Evolutionary conservation across 345 rosid genomes (phyloP), one percentile per base, ranked within the genome.

Genomic region (Carallia pectinifolia): DNA sequence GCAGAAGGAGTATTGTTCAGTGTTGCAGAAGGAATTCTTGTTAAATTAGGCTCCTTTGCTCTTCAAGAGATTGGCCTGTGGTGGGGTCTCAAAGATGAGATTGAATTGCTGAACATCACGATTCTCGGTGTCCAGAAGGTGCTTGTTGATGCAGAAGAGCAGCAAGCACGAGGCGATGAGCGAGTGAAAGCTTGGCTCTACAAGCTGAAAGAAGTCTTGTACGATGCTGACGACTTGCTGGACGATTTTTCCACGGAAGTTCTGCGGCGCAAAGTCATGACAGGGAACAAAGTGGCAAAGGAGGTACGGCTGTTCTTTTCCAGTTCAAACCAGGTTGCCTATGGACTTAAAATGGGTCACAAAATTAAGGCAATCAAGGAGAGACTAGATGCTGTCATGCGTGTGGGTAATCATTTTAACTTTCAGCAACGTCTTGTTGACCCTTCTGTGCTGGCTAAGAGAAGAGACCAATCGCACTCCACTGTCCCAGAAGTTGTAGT

Each of bases 201-300:
- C 3, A 40, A 9, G 47, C 47, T 40, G 47, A 40, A 40, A 40
- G 47, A 40, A 40, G 47, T 40, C 47, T 0, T 40, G 23, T 61
- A 73, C 12, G 81, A 80, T 33, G 79, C 73, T 2, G 79, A 83
- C 3, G 84, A 80, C 62, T 47, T 80, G 75, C 66, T 76, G 2
- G 81, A 80, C 52, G 82, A 80, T 31, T 58, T 80, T 48, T 64
- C 74, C 0, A 71, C 73, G 0, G 72, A 74, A 50, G 67, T 34
- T 18, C 6, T 33, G 19, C 53, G 33, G 55, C 68, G 7, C 4
- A 64, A 53, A 6, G 1, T 39, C 37, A 60, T 69, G 62, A 18
- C 12, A 4, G n/a, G 38, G 0, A 7, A 30, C 13, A 27, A 10
- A 38, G 1, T 63, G 23, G 2, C 12, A 1, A 63, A 27, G 37